Conservation (phyloP, 2,329 filamentous ascomycete genomes). For the Penicillium digitatum region DNA sequence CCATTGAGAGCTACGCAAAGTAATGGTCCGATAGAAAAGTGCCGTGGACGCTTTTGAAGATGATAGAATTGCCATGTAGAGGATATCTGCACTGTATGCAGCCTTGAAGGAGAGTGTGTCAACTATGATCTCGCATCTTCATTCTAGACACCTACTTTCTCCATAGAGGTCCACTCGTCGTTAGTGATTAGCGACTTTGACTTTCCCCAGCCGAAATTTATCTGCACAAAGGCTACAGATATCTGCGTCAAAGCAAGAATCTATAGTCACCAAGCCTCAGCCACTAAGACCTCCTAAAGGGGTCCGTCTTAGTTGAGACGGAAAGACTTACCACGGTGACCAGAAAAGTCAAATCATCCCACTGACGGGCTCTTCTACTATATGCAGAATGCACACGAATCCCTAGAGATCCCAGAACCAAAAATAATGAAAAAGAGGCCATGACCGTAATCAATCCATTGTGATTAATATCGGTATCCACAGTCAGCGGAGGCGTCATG, state of each 20-base stretch:
- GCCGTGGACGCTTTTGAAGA: constrained; percentile 43
- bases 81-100: constrained; percentile 39
- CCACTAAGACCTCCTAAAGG: neutral
- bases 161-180: constrained; percentile 20
- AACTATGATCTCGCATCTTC: neutral
- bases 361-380: constrained; percentile 29
- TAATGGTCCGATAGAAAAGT: constrained; percentile 30
- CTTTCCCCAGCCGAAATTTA: constrained; percentile 42
- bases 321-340: constrained; percentile 28
- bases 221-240: constrained; percentile 36
- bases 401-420: constrained; percentile 39
- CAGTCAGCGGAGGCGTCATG: constrained; percentile 34
- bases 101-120: constrained; percentile 21
- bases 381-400: constrained; percentile 41
- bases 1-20: constrained; percentile 10
- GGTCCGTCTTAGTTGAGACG: neutral
- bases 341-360: constrained; percentile 36
- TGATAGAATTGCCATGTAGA: constrained; percentile 41
- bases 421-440: constrained; percentile 37
- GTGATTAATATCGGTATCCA: constrained; percentile 38
- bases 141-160: constrained; percentile 31
- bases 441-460: constrained; percentile 42
- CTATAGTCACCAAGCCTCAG: constrained; percentile 17
- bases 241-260: constrained; percentile 37
- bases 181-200: constrained; percentile 23